Conservation (phyloP, 768 basidiomycete species). For the Gelatoporia subvermispora region DNA sequence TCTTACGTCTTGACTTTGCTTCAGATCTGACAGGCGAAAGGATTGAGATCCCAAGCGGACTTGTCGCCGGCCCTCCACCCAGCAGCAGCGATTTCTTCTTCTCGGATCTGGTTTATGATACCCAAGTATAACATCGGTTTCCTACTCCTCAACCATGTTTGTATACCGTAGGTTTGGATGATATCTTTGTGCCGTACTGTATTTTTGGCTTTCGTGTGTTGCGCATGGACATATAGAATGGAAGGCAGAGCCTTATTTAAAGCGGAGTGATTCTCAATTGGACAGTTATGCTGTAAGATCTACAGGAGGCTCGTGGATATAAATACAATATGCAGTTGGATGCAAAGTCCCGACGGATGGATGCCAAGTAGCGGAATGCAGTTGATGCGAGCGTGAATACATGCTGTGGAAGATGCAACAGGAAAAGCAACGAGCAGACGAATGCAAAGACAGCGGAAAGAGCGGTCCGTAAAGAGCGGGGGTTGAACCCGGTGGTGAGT, state of each 20-base stretch:
- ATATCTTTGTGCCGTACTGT: too few species aligned
- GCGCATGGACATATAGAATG: too few species aligned
- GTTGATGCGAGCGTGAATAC: slow-evolving; percentile 29
- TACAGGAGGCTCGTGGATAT: not conserved
- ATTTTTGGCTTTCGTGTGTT: too few species aligned
- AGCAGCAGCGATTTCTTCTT: slow-evolving; percentile 82
- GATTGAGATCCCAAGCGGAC: slow-evolving; percentile 81
- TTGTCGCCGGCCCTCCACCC: slow-evolving; percentile 76
- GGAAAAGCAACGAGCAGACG: not conserved
- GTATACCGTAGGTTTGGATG: too few species aligned
- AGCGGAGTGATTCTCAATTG: too few species aligned
- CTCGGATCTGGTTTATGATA: slow-evolving; percentile 46
- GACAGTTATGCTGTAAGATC: too few species aligned
- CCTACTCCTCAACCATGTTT: not conserved
- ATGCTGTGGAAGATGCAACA: slow-evolving; percentile 11
- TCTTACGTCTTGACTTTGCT: not conserved
- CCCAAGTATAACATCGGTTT: slow-evolving; percentile 3
- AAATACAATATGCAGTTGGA: slow-evolving; percentile 19
- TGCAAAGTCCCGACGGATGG: slow-evolving; percentile 15
- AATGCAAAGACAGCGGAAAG: not conserved
- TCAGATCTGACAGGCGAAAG: slow-evolving; percentile 84
- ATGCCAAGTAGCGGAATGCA: slow-evolving; percentile 17
- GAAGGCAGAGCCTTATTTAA: too few species aligned
- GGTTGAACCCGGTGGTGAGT: slow-evolving; percentile 74
- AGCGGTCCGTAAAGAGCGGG: slow-evolving; percentile 35